phyloP scores from a whole-genome alignment of 805 yeast species.

The Nakazawaea molendinolei region DNA sequence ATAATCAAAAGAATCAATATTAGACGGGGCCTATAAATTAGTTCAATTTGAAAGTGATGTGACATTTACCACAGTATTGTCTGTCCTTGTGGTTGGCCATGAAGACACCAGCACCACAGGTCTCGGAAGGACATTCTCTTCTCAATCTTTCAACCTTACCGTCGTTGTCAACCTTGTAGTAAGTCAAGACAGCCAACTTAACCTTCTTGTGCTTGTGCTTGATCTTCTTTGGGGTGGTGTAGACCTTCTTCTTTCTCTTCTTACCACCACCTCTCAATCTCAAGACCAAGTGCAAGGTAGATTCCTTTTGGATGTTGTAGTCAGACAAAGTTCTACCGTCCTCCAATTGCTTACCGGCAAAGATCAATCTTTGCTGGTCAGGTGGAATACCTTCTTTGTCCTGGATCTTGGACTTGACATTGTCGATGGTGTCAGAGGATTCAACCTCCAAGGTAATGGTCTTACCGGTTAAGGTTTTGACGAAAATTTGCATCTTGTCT shows the following conservation, averaged over 20 bases:
- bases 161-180: conserved; percentile 98
- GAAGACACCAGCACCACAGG: conserved; percentile 99
- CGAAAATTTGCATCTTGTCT: conserved; percentile 57
- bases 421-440: conserved; percentile 98
- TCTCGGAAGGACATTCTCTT: conserved; percentile 90
- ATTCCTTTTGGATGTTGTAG: conserved; percentile 99
- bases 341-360: conserved; percentile 99
- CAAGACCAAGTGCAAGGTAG: conserved; percentile 91
- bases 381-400: conserved; percentile 99
- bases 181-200: conserved; percentile 98
- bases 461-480: conserved; percentile 83
- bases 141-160: conserved; percentile 98
- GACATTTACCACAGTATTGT: conserved; percentile 99
- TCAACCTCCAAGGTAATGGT: conserved; percentile 98
- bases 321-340: conserved; percentile 98
- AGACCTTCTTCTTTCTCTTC: conserved; percentile 99
- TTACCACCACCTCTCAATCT: conserved; percentile 99
- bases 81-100: conserved; percentile 99
- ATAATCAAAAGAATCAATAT: no score
- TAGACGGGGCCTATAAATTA: no score
- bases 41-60: conserved; percentile 73
- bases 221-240: conserved; percentile 99
- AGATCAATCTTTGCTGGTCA: conserved; percentile 98
- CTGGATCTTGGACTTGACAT: conserved; percentile 97
- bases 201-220: conserved; percentile 99